Evolutionary conservation across 139 green algal species (phyloP).

Genomic region (Picochlorum sp.): DNA sequence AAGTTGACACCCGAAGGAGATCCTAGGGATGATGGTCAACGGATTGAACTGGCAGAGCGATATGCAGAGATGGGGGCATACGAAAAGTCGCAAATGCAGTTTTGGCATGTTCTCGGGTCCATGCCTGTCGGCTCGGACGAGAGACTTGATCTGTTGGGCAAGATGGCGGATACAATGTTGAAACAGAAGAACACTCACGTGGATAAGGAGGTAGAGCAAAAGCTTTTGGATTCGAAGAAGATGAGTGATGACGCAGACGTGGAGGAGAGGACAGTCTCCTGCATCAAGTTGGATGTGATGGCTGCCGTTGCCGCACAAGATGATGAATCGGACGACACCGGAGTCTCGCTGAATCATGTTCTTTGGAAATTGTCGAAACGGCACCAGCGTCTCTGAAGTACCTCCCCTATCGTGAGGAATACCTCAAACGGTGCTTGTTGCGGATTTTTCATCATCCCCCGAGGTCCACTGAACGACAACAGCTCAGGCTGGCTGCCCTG

Average conservation of each 20-base stretch:
- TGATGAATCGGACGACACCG: not conserved
- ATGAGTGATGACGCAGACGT: not conserved
- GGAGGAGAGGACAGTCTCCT: slow-evolving; percentile 19
- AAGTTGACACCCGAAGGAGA: not conserved
- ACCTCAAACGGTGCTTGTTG: slow-evolving; percentile 40
- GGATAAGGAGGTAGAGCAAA: not conserved
- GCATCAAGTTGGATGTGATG: slow-evolving; percentile 31
- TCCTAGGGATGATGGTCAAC: not conserved
- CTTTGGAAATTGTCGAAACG: slow-evolving; percentile 30
- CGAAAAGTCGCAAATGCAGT: slow-evolving; percentile 22
- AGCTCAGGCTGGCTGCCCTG: slow-evolving; percentile 40
- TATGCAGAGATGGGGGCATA: slow-evolving; percentile 7
- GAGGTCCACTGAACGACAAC: slow-evolving; percentile 33
- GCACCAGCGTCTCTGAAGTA: slow-evolving; percentile 29
- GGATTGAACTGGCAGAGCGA: not conserved
- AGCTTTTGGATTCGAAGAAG: not conserved
- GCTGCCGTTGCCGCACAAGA: slow-evolving; percentile 9
- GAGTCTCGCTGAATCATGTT: not conserved
- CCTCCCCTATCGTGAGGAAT: slow-evolving; percentile 51
- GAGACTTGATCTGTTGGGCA: slow-evolving; percentile 31
- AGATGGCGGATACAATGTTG: slow-evolving; percentile 46
- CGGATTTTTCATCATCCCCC: slow-evolving; percentile 31
- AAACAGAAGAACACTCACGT: slow-evolving; percentile 11
- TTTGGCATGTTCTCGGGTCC: slow-evolving; percentile 22
- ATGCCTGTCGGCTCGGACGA: slow-evolving; percentile 3